Evolutionary conservation across 192 early-diverging fungal genomes (phyloP).

Genomic region (Umbelopsis vinacea): DNA sequence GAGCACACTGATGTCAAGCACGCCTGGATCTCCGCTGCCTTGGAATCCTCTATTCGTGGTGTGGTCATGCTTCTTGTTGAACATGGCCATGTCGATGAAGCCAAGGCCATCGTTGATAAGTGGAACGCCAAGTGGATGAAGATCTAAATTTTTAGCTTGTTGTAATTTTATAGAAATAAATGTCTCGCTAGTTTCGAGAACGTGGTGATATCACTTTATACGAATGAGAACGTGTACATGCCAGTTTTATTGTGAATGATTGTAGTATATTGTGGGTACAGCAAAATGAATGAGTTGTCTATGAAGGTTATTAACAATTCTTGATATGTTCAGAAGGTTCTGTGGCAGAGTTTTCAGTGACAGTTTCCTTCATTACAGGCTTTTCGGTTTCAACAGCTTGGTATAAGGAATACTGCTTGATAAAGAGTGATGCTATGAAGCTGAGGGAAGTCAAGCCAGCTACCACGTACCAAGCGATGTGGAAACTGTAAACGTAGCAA

Average conservation of each 20-base stretch:
- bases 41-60: conserved; percentile 35
- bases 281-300: background rate
- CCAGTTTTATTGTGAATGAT: no score
- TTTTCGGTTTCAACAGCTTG: background rate
- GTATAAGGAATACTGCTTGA: conserved; percentile 27
- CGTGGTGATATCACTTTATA: no score
- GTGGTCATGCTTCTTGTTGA: conserved; percentile 32
- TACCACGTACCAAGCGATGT: conserved; percentile 18
- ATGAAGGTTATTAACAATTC: background rate
- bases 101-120: conserved; percentile 25
- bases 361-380: background rate
- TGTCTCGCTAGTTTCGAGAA: background rate
- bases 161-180: background rate
- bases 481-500: conserved; percentile 10
- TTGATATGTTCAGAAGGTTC: background rate
- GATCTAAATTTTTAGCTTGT: conserved; percentile 16
- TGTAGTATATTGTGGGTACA: background rate
- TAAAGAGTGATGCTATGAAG: conserved; percentile 27
- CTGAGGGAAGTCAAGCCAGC: conserved; percentile 13
- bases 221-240: no score
- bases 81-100: conserved; percentile 31
- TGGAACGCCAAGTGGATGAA: conserved; percentile 31
- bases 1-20: conserved; percentile 41
- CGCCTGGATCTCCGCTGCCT: conserved; percentile 36
- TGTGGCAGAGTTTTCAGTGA: background rate